Evolutionary conservation across 768 basidiomycete species (phyloP), one percentile per base, ranked within the genome.

Genomic region (Russula compacta): DNA sequence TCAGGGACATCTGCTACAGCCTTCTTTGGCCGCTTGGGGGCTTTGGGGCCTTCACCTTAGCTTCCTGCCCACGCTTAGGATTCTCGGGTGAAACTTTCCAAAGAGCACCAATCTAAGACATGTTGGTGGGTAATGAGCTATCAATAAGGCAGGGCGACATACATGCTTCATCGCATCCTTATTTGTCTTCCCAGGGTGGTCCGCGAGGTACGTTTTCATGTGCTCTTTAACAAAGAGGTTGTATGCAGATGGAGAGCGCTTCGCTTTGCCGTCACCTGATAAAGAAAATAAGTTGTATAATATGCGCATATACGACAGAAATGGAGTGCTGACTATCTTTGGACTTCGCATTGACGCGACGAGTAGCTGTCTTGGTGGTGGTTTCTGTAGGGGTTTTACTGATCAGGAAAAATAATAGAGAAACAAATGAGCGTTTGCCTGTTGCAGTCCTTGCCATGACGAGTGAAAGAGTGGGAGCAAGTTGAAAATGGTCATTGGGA

Each of bases 41-140:
- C 75, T 59, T 81, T 24, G 79, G 66, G 48, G 79, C 80, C 50
- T 71, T 76, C n/a, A 77, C 19, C 62, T 79, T 81, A 36, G 75
- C 68, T 17, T 77, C 78, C 60, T 81, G 77, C 19, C 83, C 84
- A 29, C 82, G 79, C 61, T 83, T 85, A 1, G 84, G 83, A 67
- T 86, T 86, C 67, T 84, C 83, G 1, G 81, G 81, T 0, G 84
- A 76, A 58, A 83, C 77, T 48, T 73, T 77, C 84, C 84, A 85
- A 58, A 81, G 58, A 0, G 69, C 73, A 6, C 78, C 83, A 63
- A 86, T 82, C 84, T 86, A 64, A 3, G 1, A 36, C 24, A 50
- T 32, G 49, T 29, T 52, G 32, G 57, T 51, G 29, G 17, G 29
- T 2, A 11, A 42, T 33, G 42, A n/a, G 40, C 33, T 14, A 44